Evolutionary conservation across 495 filamentous ascomycete genomes (phyloP).

Genomic region (Lichenothelia convexa): DNA sequence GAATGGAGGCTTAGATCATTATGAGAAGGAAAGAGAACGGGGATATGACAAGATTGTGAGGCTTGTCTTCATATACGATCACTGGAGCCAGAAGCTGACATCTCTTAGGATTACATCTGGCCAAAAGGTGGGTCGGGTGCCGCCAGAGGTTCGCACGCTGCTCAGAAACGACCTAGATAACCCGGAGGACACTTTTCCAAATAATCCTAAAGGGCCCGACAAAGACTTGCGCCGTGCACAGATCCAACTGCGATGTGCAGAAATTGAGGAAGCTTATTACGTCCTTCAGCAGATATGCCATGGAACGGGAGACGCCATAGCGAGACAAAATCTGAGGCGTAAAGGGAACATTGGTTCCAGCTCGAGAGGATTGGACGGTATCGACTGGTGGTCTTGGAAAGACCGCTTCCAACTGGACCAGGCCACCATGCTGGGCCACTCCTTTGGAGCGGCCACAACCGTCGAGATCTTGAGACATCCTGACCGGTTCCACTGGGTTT

Average conservation of each 20-base stretch:
- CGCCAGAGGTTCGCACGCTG: too few species aligned
- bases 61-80: background rate
- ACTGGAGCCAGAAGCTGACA: background rate
- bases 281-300: slow-evolving; percentile 17
- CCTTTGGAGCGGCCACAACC: slow-evolving; percentile 23
- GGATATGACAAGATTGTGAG: slow-evolving; percentile 18
- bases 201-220: slow-evolving; percentile 24
- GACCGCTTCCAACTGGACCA: slow-evolving; percentile 16
- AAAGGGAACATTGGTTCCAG: slow-evolving; percentile 33
- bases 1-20: slow-evolving; percentile 15
- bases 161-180: slow-evolving; percentile 11
- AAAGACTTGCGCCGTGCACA: slow-evolving; percentile 24
- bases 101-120: slow-evolving; percentile 23
- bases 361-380: slow-evolving; percentile 27
- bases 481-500: slow-evolving; percentile 30
- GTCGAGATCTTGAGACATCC: slow-evolving; percentile 25
- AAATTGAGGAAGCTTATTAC: slow-evolving; percentile 25
- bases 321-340: slow-evolving; percentile 28
- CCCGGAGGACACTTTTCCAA: slow-evolving; percentile 22
- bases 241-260: slow-evolving; percentile 23
- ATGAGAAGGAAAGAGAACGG: slow-evolving; percentile 10
- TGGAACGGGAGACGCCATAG: slow-evolving; percentile 19
- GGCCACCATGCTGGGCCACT: slow-evolving; percentile 21
- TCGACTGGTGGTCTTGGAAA: slow-evolving; percentile 24
- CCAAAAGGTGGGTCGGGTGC: slow-evolving; percentile 18